phyloP scores from a whole-genome alignment of 1,139 yeast species.

The Kodamaea alishanica region DNA sequence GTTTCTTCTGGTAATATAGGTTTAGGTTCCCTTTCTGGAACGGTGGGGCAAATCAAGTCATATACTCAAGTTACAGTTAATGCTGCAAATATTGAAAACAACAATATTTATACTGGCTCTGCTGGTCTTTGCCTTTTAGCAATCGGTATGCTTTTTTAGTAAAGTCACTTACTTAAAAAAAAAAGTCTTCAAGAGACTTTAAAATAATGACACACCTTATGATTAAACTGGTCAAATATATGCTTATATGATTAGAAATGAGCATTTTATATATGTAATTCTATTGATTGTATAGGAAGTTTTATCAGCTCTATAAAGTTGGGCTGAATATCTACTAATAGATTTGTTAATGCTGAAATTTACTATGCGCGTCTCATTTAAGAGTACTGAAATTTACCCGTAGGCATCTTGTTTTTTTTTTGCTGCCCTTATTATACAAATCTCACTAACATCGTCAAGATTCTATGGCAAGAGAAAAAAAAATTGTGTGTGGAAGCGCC shows the following conservation, averaged over 20 bases:
- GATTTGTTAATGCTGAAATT: too few relatives aligned
- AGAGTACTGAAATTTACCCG: slow-evolving; percentile 9
- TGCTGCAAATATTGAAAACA: slow-evolving; percentile 5
- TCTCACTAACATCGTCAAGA: slow-evolving; percentile 22
- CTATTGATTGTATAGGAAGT: too few relatives aligned
- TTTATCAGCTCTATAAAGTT: too few relatives aligned
- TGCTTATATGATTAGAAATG: too few relatives aligned
- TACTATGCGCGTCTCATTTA: too few relatives aligned
- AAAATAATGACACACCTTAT: not conserved
- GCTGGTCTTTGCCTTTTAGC: slow-evolving; percentile 14
- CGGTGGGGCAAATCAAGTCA: slow-evolving; percentile 33
- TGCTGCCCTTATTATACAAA: not conserved
- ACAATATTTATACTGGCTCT: slow-evolving; percentile 13
- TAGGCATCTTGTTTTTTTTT: not conserved
- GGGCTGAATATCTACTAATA: too few relatives aligned
- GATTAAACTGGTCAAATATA: not conserved
- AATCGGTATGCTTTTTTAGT: slow-evolving; percentile 12
- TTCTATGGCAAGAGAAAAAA: slow-evolving; percentile 11
- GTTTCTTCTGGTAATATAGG: slow-evolving; percentile 34
- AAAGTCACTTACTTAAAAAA: not conserved
- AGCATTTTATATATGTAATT: too few relatives aligned
- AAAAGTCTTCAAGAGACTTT: not conserved
- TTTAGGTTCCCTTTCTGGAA: slow-evolving; percentile 32
- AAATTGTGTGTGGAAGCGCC: not conserved
- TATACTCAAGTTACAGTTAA: slow-evolving; percentile 30